Conservation (phyloP, 495 filamentous ascomycete genomes). For the Neurospora hispaniola region DNA sequence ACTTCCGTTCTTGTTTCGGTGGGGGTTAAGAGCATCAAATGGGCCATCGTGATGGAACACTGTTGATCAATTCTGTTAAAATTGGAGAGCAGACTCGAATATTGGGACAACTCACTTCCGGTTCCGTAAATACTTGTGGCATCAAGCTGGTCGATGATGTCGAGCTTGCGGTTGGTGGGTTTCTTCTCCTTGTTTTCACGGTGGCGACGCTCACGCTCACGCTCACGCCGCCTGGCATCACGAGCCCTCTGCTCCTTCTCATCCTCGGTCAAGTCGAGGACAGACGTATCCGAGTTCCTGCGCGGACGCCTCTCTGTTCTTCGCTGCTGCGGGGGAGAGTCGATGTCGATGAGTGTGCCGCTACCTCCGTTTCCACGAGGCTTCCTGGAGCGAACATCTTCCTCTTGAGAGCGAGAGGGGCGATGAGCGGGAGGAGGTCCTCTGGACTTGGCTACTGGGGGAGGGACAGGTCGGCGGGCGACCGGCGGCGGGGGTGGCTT, state of each 20-base stretch:
- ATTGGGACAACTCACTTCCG: constrained; percentile 56
- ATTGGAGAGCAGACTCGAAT: neutral
- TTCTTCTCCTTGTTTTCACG: constrained; percentile 51
- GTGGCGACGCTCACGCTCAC: constrained; percentile 57
- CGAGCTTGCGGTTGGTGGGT: constrained; percentile 54
- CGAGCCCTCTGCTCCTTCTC: constrained; percentile 65
- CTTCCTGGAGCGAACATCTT: constrained; percentile 39
- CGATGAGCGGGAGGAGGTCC: constrained; percentile 41
- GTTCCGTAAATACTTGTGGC: constrained; percentile 94
- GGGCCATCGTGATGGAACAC: constrained; percentile 99
- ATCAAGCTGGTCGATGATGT: constrained; percentile 96
- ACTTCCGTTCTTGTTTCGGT: constrained; percentile 79
- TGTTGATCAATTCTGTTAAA: constrained; percentile 23
- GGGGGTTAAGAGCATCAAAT: constrained; percentile 94
- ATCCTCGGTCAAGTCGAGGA: constrained; percentile 68
- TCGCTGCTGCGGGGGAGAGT: constrained; percentile 27
- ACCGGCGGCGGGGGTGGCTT: constrained; percentile 30
- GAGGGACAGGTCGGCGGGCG: constrained; percentile 25
- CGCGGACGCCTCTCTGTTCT: constrained; percentile 48
- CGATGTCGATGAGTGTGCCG: constrained; percentile 20
- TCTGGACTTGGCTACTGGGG: constrained; percentile 34
- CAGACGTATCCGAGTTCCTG: constrained; percentile 90
- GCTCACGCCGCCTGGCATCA: constrained; percentile 61
- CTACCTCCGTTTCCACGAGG: constrained; percentile 25
- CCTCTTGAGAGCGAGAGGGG: constrained; percentile 51